Evolutionary conservation across 148 eudicot species (phyloP), one percentile per base, ranked within the genome.

Genomic region (Rhododendron molle): DNA sequence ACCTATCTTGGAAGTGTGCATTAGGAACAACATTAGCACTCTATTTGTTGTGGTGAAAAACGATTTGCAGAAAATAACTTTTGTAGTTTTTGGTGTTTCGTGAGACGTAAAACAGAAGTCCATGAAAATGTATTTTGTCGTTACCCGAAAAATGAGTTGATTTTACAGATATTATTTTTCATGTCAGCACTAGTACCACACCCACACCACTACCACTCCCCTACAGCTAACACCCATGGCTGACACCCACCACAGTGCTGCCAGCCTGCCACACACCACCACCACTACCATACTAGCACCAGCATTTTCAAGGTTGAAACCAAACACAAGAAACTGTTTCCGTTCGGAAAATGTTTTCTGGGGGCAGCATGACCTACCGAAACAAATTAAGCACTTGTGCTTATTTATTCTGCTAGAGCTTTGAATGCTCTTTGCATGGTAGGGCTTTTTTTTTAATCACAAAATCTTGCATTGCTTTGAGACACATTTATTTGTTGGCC

Each of bases 381-480:
- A 71, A 71, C 18, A 28, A 71, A 71, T 71, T 5, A 30, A 71
- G 38, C 38, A 88, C 91, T 93, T 18, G 34, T 0, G 15, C 81
- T 44, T 78, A 44, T 7, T 78, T 54, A 78, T 78, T n/a, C 30
- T 78, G 21, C 58, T 13, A 3, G 13, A 34, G 81, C 34, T 21
- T 44, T 44, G 32, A 18, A 46, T 36, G 49, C 40, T 76, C 78
- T 74, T 34, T 18, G 46, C 44, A 77, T 8, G 13, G n/a, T 16
- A 16, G 49, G 32, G 56, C 18, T 40, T 40, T 40, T 40, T n/a
- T 46, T 7, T n/a, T n/a, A n/a, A 23, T 44, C 34, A 4, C 32
- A 43, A 18, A 44, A 78, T n/a, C 34, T 78, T 16, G 82, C 10
- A 49, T 79, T 47, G 49, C 14, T n/a, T n/a, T 34, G 52, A 47